phyloP scores from a whole-genome alignment of 345 rosid species.

The Gossypium herbaceum region DNA sequence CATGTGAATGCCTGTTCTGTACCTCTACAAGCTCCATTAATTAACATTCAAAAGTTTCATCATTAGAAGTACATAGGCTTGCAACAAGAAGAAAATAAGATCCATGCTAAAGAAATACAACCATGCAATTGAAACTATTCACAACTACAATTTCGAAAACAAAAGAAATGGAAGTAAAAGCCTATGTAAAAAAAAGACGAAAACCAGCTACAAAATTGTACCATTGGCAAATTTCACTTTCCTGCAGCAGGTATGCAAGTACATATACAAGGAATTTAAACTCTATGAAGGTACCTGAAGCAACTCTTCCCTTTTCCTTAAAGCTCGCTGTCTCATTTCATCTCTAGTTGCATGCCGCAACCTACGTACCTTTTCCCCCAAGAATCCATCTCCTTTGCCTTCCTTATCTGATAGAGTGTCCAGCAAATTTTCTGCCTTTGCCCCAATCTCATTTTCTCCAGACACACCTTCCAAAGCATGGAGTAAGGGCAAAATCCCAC shows the following conservation, averaged over 20 bases:
- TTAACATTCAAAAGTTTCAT: not conserved
- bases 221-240: not conserved
- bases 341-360: slow-evolving; percentile 88
- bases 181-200: not conserved
- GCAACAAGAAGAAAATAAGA: not conserved
- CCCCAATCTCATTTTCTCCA: slow-evolving; percentile 95
- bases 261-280: not conserved
- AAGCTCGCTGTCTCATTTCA: slow-evolving; percentile 90
- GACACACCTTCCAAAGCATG: slow-evolving; percentile 93
- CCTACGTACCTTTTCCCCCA: slow-evolving; percentile 66
- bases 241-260: not conserved
- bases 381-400: slow-evolving; percentile 92
- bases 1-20: not conserved
- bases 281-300: slow-evolving; percentile 57
- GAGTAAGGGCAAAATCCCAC: slow-evolving; percentile 75
- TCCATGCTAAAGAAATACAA: not conserved
- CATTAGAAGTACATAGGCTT: not conserved
- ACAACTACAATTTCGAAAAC: not conserved
- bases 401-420: slow-evolving; percentile 89
- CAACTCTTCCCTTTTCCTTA: slow-evolving; percentile 76
- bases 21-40: not conserved
- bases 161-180: not conserved
- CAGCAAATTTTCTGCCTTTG: slow-evolving; percentile 92
- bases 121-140: not conserved
- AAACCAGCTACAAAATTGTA: not conserved